phyloP scores from a whole-genome alignment of 2,329 filamentous ascomycete genomes.

The Helotiales sp. region DNA sequence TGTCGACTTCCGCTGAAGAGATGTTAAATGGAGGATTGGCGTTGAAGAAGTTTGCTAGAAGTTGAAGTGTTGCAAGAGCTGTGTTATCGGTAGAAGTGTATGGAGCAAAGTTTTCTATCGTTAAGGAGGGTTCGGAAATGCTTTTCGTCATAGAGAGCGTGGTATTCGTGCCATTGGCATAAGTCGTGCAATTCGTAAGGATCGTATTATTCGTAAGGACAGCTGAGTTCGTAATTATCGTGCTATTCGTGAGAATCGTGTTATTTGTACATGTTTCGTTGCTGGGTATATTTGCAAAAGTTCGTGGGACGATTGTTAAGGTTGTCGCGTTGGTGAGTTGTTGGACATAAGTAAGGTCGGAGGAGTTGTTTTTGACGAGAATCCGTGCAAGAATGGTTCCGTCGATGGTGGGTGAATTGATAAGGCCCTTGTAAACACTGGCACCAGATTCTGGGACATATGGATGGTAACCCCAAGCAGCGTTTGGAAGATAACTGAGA shows the following conservation, averaged over 20 bases:
- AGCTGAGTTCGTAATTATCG: not conserved
- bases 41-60: not conserved
- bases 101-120: not conserved
- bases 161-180: not conserved
- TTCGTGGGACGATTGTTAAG: not conserved
- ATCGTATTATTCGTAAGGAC: not conserved
- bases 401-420: slow-evolving; percentile 10
- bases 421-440: slow-evolving; percentile 2
- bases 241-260: not conserved
- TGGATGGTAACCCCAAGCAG: not conserved
- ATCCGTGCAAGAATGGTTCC: slow-evolving; percentile 1
- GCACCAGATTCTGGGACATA: not conserved
- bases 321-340: not conserved
- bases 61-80: not conserved
- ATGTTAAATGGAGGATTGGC: slow-evolving; percentile 2
- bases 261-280: not conserved
- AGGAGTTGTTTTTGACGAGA: slow-evolving; percentile 6
- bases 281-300: not conserved
- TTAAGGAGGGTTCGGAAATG: not conserved
- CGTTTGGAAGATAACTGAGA: not conserved
- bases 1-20: not conserved
- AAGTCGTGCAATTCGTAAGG: not conserved
- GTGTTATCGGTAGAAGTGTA: not conserved
- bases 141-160: no score
- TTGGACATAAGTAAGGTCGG: slow-evolving; percentile 3